These are phyloP conservation scores for Diospyros lotus DNA, from an alignment of 148 eudicot genomes.

Conservation along the genomic window DNA sequence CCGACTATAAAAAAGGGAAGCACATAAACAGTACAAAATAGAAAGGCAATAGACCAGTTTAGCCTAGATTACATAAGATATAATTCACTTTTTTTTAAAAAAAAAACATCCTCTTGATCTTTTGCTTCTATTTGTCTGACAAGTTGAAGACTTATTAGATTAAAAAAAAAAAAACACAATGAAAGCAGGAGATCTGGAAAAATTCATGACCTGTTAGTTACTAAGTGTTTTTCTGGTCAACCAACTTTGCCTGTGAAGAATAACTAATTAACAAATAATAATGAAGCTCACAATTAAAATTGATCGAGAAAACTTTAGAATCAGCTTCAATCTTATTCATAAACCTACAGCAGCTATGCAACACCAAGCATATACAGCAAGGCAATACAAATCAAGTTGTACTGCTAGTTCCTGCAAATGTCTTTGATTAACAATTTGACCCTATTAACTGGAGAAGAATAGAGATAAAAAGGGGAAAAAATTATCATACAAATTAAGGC, in stretches of 20 bases:
- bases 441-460: background rate
- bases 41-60: background rate
- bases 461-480: background rate
- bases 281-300: background rate
- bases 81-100: background rate
- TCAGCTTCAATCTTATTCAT: background rate
- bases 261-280: background rate
- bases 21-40: background rate
- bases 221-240: background rate
- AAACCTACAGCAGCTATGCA: background rate
- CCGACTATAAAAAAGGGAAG: background rate
- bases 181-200: background rate
- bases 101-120: background rate
- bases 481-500: background rate
- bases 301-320: background rate
- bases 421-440: background rate
- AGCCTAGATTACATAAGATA: background rate
- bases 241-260: background rate
- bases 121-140: background rate
- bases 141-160: background rate
- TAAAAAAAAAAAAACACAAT: background rate
- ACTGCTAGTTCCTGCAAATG: background rate
- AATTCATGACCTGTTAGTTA: background rate
- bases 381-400: background rate
- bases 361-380: background rate